Base-by-base conservation (phyloP, 306 rosid genomes). In the Rosa multiflora region DNA sequence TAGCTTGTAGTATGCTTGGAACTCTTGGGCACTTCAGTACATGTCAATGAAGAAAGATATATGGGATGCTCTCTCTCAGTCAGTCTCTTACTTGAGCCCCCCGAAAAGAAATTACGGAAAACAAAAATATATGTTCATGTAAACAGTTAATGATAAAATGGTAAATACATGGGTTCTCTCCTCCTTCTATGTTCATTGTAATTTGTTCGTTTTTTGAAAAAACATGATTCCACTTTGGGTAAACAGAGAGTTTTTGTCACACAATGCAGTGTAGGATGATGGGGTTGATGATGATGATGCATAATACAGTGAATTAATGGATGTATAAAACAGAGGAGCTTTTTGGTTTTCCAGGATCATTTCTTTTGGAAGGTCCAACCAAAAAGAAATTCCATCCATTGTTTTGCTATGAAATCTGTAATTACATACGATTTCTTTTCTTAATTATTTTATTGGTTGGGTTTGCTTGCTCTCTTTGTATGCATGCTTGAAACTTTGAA, bases 1-100 rank as follows among this genome's bases (percentile, higher is more conserved):
- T 88, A 55, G 89, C 97, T 1, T 94, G 99, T 83, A 84, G 85
- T 55, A 82, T 92, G 97, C 84, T 94, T 75, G 98, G 93, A 87
- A 85, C 89, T 82, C 68, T 94, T 81, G 96, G 96, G 81, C 88
- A 74, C 66, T 84, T 90, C 87, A 78, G 93, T 82, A 80, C 91
- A n/a, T 88, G 91, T 76, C 87, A 77, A 88, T 88, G 85, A 88
- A 80, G 76, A 81, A 81, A 44, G 43, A 20, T 23, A 58, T 5
- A 58, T 58, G 29, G 10, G 43, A 35, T 76, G 70, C 85, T 72
- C 79, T 70, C 79, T 70, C 68, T 69, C 77, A 32, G 49, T 48
- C 59, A 4, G 47, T n/a, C 67, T 56, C 68, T 23, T 23, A 58
- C 35, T 10, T 10, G 35, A 58, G 64, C 29, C 84, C 85, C 52